Conservation (phyloP, 345 rosid genomes). For the Punica granatum region DNA sequence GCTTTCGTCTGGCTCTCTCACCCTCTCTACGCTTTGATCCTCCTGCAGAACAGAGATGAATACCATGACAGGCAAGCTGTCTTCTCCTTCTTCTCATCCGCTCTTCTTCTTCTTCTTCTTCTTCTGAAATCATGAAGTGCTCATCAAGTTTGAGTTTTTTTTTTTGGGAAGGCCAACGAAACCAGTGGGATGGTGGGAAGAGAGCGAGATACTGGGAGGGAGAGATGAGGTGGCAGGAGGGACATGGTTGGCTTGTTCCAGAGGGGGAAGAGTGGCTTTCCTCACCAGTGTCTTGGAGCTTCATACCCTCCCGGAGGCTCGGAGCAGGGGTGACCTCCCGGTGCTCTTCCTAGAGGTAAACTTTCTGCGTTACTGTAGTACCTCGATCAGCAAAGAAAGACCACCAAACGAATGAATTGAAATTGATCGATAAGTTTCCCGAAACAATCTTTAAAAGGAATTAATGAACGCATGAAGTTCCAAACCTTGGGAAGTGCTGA, state of each 20-base stretch:
- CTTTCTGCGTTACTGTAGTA: background rate
- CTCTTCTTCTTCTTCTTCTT: background rate
- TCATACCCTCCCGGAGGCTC: constrained; percentile 37
- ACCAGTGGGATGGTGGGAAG: constrained; percentile 59
- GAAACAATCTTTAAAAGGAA: background rate
- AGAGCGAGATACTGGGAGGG: constrained; percentile 43
- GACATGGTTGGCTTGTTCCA: constrained; percentile 68
- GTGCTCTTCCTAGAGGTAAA: constrained; percentile 54
- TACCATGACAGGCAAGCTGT: constrained; percentile 48
- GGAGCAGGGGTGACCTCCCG: constrained; percentile 60
- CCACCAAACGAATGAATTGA: background rate
- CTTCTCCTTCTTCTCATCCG: background rate
- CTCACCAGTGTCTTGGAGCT: constrained; percentile 65
- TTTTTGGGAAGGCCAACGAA: constrained; percentile 38
- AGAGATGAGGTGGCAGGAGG: constrained; percentile 56
- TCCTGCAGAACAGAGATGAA: constrained; percentile 62
- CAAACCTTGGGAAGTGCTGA: no score
- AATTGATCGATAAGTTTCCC: background rate
- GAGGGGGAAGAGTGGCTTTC: constrained; percentile 48
- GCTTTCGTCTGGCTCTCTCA: constrained; percentile 59
- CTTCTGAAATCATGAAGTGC: constrained; percentile 1
- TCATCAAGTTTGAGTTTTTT: background rate
- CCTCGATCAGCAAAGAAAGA: background rate
- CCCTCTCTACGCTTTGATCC: constrained; percentile 49
- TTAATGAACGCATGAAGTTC: no score